Evolutionary conservation across 805 yeast species (phyloP), one percentile per base, ranked within the genome.

Genomic region (Lipomyces chichibuensis): DNA sequence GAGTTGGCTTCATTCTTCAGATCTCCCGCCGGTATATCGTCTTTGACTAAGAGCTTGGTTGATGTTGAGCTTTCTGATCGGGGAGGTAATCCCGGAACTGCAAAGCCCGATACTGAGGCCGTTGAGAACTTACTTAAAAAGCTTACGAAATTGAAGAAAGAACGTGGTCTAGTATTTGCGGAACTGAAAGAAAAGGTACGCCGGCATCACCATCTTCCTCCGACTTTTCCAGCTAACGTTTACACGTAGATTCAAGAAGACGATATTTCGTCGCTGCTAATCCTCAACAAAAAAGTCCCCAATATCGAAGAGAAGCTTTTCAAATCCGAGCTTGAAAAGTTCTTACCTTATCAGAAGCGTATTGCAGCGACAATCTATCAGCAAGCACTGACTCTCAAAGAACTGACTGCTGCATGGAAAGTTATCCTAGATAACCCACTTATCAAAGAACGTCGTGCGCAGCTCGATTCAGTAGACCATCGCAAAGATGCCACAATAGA

Each of bases 191-290:
- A 81, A 6, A 84, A 84, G 59, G 87, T 90, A 33, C 9, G 63
- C 33, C n/a, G 14, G 2, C 9, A 20, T 23, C 17, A 8, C n/a
- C 9, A 3, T 43, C 49, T 52, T 11, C 20, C 5, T 52, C 8
- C 9, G 55, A 20, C 7, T 52, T 14, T 13, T 29, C 6, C 2
- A 7, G 17, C 7, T 52, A 25, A 52, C 55, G 5, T n/a, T 6
- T 29, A n/a, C 11, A 17, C 33, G 3, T 27, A 65, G 67, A 58
- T 71, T 43, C 95, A 88, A 73, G 82, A 83, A 14, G 98, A 94
- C 78, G 98, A 94, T 75, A 91, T 92, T 60, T 88, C 97, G 0
- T 87, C 88, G 62, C 80, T 88, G 13, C 81, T 94, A 39, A 84
- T 94, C 8, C 80, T 88, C 70, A 88, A 90, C 75, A 86, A 84